phyloP scores from a whole-genome alignment of 2,329 filamentous ascomycete genomes.

The Herpotrichia juniperi region DNA sequence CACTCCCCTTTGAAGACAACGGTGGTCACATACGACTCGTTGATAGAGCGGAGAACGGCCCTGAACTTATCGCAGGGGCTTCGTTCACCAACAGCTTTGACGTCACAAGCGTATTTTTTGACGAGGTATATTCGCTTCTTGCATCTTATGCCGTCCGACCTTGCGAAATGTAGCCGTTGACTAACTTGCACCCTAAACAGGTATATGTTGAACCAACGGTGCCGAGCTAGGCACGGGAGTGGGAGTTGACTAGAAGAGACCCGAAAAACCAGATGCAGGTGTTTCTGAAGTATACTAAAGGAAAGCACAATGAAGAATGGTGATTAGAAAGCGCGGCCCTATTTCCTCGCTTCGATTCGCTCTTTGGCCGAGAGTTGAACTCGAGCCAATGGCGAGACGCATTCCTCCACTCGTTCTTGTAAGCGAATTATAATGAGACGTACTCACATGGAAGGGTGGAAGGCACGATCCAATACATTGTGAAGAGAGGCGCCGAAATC shows the following conservation, averaged over 20 bases:
- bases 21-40: slow-evolving; percentile 16
- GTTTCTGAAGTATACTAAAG: too few species aligned
- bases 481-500: too few species aligned
- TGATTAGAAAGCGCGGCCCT: too few species aligned
- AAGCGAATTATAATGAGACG: too few species aligned
- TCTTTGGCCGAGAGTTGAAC: too few species aligned
- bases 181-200: slow-evolving; percentile 17
- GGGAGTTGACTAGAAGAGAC: slow-evolving; percentile 15
- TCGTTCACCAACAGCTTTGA: slow-evolving; percentile 13
- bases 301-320: too few species aligned
- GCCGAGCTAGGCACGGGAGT: slow-evolving; percentile 15
- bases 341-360: too few species aligned
- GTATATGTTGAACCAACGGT: slow-evolving; percentile 21
- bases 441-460: too few species aligned
- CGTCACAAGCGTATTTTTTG: slow-evolving; percentile 15
- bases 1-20: slow-evolving; percentile 5
- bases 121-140: slow-evolving; percentile 18
- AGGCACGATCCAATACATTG: too few species aligned
- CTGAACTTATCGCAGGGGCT: slow-evolving; percentile 6
- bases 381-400: too few species aligned
- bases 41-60: slow-evolving; percentile 7
- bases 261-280: too few species aligned
- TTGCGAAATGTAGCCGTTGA: slow-evolving; percentile 14
- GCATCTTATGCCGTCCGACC: slow-evolving; percentile 10
- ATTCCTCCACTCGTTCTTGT: too few species aligned